Conservation (phyloP, 306 rosid species). For the Herpetospermum pedunculosum region DNA sequence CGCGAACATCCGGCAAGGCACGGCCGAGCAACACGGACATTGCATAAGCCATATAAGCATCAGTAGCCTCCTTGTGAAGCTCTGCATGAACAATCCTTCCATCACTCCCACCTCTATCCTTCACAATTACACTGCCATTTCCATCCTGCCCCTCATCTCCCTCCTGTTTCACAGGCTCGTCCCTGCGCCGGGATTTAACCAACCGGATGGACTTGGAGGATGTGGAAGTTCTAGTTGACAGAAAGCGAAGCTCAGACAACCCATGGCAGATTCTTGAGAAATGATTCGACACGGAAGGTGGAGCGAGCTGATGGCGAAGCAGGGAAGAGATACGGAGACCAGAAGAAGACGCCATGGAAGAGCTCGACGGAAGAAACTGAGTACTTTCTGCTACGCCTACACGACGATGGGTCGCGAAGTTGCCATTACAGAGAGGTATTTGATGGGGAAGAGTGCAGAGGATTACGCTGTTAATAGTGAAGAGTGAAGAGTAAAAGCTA, state of each 20-base stretch:
- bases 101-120: conserved; percentile 20
- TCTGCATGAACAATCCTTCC: conserved; percentile 43
- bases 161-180: conserved; percentile 17
- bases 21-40: conserved; percentile 95
- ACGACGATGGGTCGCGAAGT: conserved; percentile 13
- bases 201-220: conserved; percentile 4
- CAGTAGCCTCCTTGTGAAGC: conserved; percentile 80
- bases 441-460: background rate
- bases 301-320: conserved; percentile 36
- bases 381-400: background rate
- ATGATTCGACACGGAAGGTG: conserved; percentile 14
- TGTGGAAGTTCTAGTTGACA: conserved; percentile 20
- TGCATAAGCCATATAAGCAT: conserved; percentile 83
- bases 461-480: background rate
- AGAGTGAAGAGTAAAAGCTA: background rate
- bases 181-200: conserved; percentile 19
- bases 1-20: conserved; percentile 92
- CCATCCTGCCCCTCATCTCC: conserved; percentile 15
- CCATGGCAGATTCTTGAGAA: conserved; percentile 18
- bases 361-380: background rate
- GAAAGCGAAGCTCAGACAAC: conserved; percentile 40
- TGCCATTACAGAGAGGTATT: background rate
- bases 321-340: conserved; percentile 45
- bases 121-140: conserved; percentile 45
- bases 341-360: conserved; percentile 55